Percentiles rank a stretch among this genome's conserved stretches.
phyloP scores from a whole-genome alignment of 805 yeast genomes.

The Zygosaccharomyces lentus region DNA sequence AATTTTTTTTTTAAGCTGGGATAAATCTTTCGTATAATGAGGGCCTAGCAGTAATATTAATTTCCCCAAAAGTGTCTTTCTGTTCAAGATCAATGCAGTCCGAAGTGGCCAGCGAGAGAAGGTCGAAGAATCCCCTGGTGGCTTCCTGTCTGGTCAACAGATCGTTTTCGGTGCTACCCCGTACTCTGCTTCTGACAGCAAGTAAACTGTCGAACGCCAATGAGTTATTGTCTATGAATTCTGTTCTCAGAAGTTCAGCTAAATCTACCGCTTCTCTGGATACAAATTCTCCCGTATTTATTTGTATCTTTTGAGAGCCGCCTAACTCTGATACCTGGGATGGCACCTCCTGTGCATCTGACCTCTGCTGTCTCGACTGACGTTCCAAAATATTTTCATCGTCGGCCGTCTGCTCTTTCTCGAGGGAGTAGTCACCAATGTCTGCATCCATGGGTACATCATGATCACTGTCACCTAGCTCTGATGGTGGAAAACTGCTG shows the following conservation, averaged over 20 bases:
- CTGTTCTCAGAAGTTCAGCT: conserved; percentile 26
- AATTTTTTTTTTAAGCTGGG: conserved; percentile 11
- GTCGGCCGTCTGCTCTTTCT: not conserved
- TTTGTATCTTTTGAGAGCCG: conserved; percentile 14
- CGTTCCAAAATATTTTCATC: conserved; percentile 3
- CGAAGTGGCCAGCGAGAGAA: conserved; percentile 74
- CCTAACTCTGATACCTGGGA: conserved; percentile 2
- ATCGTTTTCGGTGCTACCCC: not conserved
- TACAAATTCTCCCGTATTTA: conserved; percentile 22
- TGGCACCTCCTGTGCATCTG: conserved; percentile 1
- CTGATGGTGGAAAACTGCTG: conserved; percentile 5
- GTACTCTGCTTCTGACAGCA: conserved; percentile 5
- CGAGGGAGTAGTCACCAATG: conserved; percentile 10
- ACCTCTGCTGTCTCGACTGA: conserved; percentile 10
- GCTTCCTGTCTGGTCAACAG: conserved; percentile 25
- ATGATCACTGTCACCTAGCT: conserved; percentile 15
- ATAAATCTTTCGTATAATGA: conserved; percentile 34
- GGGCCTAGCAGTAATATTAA: conserved; percentile 47
- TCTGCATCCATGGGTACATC: conserved; percentile 17
- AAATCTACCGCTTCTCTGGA: conserved; percentile 29
- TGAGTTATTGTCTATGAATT: conserved; percentile 14
- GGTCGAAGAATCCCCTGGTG: conserved; percentile 60
- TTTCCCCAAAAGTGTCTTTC: conserved; percentile 54
- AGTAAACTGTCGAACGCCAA: conserved; percentile 16
- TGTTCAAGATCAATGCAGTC: conserved; percentile 66